phyloP scores from a whole-genome alignment of 2,329 filamentous ascomycete species.

The Trichoderma breve region DNA sequence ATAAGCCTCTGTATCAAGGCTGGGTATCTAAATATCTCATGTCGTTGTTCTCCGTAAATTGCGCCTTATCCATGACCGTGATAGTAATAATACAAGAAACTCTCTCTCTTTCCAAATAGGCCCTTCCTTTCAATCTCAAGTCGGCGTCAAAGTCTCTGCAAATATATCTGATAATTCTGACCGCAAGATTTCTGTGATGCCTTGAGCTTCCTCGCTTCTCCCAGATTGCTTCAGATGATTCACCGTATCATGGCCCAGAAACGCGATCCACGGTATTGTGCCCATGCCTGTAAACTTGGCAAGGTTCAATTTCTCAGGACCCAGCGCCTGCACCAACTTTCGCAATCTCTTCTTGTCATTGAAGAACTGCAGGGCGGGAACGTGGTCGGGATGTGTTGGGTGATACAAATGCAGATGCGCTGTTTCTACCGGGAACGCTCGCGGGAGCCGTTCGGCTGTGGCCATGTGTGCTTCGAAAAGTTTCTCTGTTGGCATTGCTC shows the following conservation, averaged over 20 bases:
- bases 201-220: conserved; percentile 41
- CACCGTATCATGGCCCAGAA: conserved; percentile 48
- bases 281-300: conserved; percentile 34
- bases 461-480: conserved; percentile 54
- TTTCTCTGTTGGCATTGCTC: conserved; percentile 44
- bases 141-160: conserved; percentile 25
- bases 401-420: conserved; percentile 57
- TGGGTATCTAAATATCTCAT: conserved; percentile 9
- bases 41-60: not conserved
- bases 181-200: conserved; percentile 39
- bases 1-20: not conserved
- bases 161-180: conserved; percentile 36
- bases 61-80: not conserved
- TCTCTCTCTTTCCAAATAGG: not conserved
- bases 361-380: conserved; percentile 49
- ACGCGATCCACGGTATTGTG: conserved; percentile 37
- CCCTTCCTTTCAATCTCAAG: not conserved
- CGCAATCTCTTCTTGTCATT: conserved; percentile 33
- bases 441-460: conserved; percentile 42
- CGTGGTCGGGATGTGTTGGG: conserved; percentile 49
- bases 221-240: conserved; percentile 44
- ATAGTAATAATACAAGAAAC: not conserved
- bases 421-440: conserved; percentile 42
- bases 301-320: conserved; percentile 29
- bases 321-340: conserved; percentile 28